These are phyloP conservation scores for Linnemannia hyalina DNA, from an alignment of 192 early-diverging fungal species.

Conservation along the genomic window DNA sequence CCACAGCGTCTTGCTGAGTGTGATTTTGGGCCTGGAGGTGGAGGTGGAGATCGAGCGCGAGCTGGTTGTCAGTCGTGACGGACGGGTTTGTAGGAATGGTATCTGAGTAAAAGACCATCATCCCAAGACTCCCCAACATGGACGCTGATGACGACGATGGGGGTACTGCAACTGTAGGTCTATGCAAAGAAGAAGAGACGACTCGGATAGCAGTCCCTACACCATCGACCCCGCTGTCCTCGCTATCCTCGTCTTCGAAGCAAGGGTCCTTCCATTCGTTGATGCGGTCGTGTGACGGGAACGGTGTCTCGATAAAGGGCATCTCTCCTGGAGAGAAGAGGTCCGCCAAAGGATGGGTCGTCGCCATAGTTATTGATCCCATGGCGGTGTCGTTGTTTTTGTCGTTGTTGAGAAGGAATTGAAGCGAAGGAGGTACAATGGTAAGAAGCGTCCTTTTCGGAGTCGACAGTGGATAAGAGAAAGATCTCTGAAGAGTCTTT, in stretches of 20 bases:
- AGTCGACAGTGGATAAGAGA: not conserved
- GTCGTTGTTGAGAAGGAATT: not conserved
- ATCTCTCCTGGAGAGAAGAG: constrained; percentile 23
- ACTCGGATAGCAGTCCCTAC: not conserved
- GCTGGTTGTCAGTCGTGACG: not conserved
- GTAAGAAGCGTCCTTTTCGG: not conserved
- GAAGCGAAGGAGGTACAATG: not conserved
- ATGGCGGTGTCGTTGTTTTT: not conserved
- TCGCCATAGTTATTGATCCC: not conserved
- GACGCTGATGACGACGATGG: not conserved
- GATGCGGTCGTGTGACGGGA: constrained; percentile 6
- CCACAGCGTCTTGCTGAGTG: not conserved
- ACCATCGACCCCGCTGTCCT: not conserved
- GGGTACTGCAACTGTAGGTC: too few relatives aligned
- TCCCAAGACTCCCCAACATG: not conserved
- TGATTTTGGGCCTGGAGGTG: not conserved
- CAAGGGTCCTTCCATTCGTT: constrained; percentile 23
- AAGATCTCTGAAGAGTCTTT: not conserved
- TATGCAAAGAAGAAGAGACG: not conserved
- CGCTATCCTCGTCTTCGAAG: constrained; percentile 9
- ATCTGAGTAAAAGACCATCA: not conserved
- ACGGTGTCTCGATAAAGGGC: constrained; percentile 12
- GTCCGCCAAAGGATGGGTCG: not conserved
- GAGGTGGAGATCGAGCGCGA: not conserved
- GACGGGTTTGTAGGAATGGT: not conserved